Conservation (phyloP, 2,329 filamentous ascomycete genomes). For the Arthrinium phaeospermum region DNA sequence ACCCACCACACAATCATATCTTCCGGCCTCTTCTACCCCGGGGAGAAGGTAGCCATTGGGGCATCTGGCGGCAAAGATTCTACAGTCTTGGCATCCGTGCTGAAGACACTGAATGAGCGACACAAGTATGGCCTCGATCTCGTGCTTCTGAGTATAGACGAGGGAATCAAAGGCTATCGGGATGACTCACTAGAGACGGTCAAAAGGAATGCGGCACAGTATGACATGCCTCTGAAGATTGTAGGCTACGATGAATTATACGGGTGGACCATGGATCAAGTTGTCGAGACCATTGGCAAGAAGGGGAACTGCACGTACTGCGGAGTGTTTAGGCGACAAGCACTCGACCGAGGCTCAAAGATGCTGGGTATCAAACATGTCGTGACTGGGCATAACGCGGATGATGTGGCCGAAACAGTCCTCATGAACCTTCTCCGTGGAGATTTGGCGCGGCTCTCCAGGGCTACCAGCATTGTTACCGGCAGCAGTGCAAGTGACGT, state of each 20-base stretch:
- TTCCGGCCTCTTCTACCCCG: slow-evolving; percentile 79
- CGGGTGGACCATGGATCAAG: slow-evolving; percentile 99
- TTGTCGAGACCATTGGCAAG: slow-evolving; percentile 94
- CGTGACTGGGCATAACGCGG: slow-evolving; percentile 96
- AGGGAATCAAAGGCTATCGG: slow-evolving; percentile 95
- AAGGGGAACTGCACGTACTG: slow-evolving; percentile 99
- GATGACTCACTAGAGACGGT: slow-evolving; percentile 97
- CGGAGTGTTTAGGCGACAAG: slow-evolving; percentile 93
- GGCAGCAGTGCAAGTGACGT: slow-evolving; percentile 81
- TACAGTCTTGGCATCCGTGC: slow-evolving; percentile 90
- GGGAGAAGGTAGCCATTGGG: slow-evolving; percentile 90
- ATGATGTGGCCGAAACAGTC: slow-evolving; percentile 96
- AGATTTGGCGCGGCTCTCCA: slow-evolving; percentile 83
- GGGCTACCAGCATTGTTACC: slow-evolving; percentile 90
- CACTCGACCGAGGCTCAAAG: slow-evolving; percentile 89
- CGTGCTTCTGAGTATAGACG: slow-evolving; percentile 88
- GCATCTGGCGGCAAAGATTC: slow-evolving; percentile 98
- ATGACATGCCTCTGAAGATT: slow-evolving; percentile 89
- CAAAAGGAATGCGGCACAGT: slow-evolving; percentile 89
- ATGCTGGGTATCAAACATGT: slow-evolving; percentile 89
- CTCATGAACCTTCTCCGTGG: slow-evolving; percentile 96
- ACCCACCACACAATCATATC: slow-evolving; percentile 90
- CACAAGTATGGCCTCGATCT: slow-evolving; percentile 87
- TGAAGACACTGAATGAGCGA: slow-evolving; percentile 92
- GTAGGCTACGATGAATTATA: slow-evolving; percentile 94